These are phyloP conservation scores for Orbilia quercus DNA, from an alignment of 2,329 filamentous ascomycete species.

Conservation along the genomic window DNA sequence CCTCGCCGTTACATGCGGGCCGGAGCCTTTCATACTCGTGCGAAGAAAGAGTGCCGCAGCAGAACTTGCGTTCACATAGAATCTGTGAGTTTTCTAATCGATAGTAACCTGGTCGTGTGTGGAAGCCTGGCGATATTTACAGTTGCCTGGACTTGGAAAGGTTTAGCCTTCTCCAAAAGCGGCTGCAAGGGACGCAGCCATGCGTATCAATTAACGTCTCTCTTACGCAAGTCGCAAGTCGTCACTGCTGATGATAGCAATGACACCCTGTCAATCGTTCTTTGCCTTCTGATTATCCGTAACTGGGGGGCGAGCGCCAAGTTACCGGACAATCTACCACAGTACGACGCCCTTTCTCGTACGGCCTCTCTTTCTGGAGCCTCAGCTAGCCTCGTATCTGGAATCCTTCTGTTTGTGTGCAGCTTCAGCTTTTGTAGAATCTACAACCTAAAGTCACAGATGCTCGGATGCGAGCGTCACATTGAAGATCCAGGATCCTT, in stretches of 20 bases:
- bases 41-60: constrained; percentile 5
- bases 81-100: constrained; percentile 29
- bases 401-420: no score
- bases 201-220: constrained; percentile 26
- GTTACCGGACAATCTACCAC: constrained; percentile 4
- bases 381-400: constrained; percentile 8
- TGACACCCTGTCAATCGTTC: constrained; percentile 6
- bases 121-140: constrained; percentile 55
- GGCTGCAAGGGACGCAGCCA: constrained; percentile 38
- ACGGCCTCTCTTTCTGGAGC: constrained; percentile 16
- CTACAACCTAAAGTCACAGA: constrained; percentile 3
- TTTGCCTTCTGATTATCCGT: not conserved
- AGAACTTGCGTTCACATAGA: constrained; percentile 15
- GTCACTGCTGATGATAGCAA: constrained; percentile 4
- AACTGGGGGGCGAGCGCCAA: constrained; percentile 12
- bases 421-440: not conserved
- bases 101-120: constrained; percentile 42
- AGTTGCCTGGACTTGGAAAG: constrained; percentile 50
- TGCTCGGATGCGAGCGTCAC: constrained; percentile 15
- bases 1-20: constrained; percentile 43
- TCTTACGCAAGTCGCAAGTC: constrained; percentile 42
- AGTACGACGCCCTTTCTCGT: constrained; percentile 26
- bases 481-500: constrained; percentile 4
- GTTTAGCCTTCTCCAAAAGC: constrained; percentile 31
- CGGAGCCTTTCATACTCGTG: constrained; percentile 29